Evolutionary conservation across 805 yeast species (phyloP), one percentile per base, ranked within the genome.

Genomic region (Maudiozyma pseudohumilis): DNA sequence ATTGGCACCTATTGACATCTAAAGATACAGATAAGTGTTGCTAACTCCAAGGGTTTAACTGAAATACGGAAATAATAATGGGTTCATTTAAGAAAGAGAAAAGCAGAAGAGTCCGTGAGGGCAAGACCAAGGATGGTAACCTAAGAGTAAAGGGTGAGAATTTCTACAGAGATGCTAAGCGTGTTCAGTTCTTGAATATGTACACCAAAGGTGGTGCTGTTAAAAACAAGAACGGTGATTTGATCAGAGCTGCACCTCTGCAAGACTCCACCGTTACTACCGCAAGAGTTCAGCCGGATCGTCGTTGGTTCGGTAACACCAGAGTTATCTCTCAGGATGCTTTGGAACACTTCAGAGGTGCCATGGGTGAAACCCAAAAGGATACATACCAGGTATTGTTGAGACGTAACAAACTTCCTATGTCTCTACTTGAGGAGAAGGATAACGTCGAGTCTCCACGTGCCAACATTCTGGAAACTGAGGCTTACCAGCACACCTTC

Each of bases 271-370:
- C 86, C 45, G 70, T 83, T 21, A 97, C 97, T 11, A 75, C 69
- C 46, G 97, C 97, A 2, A 71, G 98, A 43, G 94, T 89, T 31
- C 95, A 85, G 56, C 97, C 98, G 6, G 89, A 89, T 61, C 75
- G 95, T 60, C 76, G 94, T 56, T 89, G 97, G 98, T 92, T 92
- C 57, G 96, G 96, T 34, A 92, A 87, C 63, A 86, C 98, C 11
- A 75, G 98, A 56, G 98, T 89, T 29, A 89, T 89, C 55, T 89
- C 96, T 4, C 98, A 89, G 60, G 96, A 92, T 68, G 96, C 97
- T 2, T 68, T 89, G 52, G 69, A 81, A 21, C 97, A 92, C 65
- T 89, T 89, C 66, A 73, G 98, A 59, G 92, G 84, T 48, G 96
- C 96, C 7, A 70, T 89, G 65, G 94, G 92, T 34, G 94, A 80